Evolutionary conservation across 148 eudicot species (phyloP).

Genomic region (Arbutus unedo): DNA sequence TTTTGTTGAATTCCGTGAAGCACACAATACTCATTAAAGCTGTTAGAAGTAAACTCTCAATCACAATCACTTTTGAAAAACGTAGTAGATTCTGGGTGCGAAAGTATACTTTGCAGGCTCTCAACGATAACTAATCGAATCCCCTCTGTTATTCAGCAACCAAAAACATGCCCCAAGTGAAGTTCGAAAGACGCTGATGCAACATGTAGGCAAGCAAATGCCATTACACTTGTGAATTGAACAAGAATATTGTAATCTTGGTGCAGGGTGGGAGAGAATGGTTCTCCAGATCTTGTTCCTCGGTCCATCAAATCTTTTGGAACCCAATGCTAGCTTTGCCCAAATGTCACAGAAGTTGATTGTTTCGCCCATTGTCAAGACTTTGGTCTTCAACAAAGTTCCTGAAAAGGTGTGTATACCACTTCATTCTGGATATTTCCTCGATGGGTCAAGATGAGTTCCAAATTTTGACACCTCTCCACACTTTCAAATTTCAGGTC

Average conservation of each 20-base stretch:
- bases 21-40: no score
- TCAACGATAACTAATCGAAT: not conserved
- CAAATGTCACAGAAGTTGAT: conserved; percentile 97
- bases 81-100: no score
- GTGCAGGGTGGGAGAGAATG: conserved; percentile 98
- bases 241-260: not conserved
- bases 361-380: conserved; percentile 96
- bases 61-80: no score
- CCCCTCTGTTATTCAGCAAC: not conserved
- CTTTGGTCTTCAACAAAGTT: conserved; percentile 96
- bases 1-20: no score
- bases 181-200: not conserved
- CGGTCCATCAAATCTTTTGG: conserved; percentile 94
- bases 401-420: conserved; percentile 79
- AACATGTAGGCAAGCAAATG: not conserved
- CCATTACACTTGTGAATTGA: not conserved
- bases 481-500: conserved; percentile 44
- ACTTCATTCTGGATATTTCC: not conserved
- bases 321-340: conserved; percentile 85
- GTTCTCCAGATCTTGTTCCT: conserved; percentile 97
- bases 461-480: not conserved
- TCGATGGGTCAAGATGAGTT: not conserved
- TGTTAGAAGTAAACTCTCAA: no score
- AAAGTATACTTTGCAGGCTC: not conserved
- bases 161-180: not conserved